phyloP scores from a whole-genome alignment of 192 early-diverging fungal species.

The Entomortierella parvispora region DNA sequence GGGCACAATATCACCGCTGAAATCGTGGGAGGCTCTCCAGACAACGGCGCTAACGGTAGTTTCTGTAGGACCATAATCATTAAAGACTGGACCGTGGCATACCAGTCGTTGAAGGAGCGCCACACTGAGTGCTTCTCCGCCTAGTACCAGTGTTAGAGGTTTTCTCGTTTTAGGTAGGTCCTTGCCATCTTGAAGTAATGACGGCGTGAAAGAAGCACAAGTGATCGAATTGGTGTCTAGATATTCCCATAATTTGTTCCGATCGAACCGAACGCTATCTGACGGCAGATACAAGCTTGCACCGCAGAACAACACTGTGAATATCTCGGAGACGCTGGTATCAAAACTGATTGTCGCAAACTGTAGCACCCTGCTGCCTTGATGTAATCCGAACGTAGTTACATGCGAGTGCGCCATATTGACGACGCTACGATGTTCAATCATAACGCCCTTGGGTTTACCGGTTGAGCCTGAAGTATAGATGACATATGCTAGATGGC shows the following conservation, averaged over 20 bases:
- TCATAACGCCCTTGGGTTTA: constrained; percentile 37
- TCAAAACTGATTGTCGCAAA: constrained; percentile 24
- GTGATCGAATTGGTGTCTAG: neutral
- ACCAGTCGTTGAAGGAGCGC: neutral
- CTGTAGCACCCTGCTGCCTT: constrained; percentile 11
- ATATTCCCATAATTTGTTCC: neutral
- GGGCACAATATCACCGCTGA: constrained; percentile 27
- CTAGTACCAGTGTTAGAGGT: neutral
- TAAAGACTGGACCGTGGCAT: constrained; percentile 11
- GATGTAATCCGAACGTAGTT: neutral
- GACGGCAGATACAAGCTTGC: constrained; percentile 4
- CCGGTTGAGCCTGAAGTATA: constrained; percentile 53
- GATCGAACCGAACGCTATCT: neutral
- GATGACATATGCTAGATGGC: constrained; percentile 20
- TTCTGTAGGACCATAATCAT: constrained; percentile 39
- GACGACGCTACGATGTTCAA: constrained; percentile 8
- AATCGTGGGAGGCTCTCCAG: constrained; percentile 7
- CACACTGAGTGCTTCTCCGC: neutral
- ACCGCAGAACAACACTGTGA: constrained; percentile 5
- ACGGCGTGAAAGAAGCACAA: neutral
- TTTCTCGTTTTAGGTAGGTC: neutral
- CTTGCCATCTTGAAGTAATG: constrained; percentile 14
- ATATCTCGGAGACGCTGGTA: constrained; percentile 7
- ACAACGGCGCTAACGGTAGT: neutral
- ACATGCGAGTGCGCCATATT: neutral